Percentiles rank a stretch among this genome's conserved stretches.
Conservation (phyloP, 345 rosid species). For the Murraya koenigii region DNA sequence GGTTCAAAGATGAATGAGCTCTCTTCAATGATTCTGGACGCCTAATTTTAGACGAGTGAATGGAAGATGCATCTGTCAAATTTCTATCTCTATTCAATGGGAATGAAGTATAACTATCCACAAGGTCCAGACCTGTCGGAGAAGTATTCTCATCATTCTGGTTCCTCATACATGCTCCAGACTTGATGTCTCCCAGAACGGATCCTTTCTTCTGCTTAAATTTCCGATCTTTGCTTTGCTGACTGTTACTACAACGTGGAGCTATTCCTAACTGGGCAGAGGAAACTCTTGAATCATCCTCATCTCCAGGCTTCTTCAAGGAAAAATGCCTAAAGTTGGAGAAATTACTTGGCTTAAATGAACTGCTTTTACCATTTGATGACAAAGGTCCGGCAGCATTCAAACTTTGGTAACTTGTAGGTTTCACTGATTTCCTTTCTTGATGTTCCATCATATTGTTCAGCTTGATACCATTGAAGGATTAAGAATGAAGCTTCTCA, state of each 20-base stretch:
- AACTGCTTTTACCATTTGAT: conserved; percentile 27
- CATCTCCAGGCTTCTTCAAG: conserved; percentile 27
- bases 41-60: conserved; percentile 22
- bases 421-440: conserved; percentile 17
- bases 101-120: conserved; percentile 25
- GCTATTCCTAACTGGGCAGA: conserved; percentile 23
- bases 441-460: conserved; percentile 11
- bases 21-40: conserved; percentile 26
- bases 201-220: conserved; percentile 24
- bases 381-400: conserved; percentile 25
- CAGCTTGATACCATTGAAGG: conserved; percentile 21
- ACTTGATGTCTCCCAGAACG: conserved; percentile 15
- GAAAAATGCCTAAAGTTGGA: conserved; percentile 34
- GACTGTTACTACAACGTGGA: conserved; percentile 18
- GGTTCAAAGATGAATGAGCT: conserved; percentile 27
- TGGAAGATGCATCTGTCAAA: too few species aligned
- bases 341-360: conserved; percentile 30
- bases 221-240: conserved; percentile 15
- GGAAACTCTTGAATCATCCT: conserved; percentile 38
- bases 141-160: conserved; percentile 22
- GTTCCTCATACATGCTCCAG: conserved; percentile 13
- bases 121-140: conserved; percentile 16
- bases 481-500: conserved; percentile 40
- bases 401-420: conserved; percentile 23
- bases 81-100: conserved; percentile 19